phyloP scores from a whole-genome alignment of 75 land plant species.

The Larix kaempferi region DNA sequence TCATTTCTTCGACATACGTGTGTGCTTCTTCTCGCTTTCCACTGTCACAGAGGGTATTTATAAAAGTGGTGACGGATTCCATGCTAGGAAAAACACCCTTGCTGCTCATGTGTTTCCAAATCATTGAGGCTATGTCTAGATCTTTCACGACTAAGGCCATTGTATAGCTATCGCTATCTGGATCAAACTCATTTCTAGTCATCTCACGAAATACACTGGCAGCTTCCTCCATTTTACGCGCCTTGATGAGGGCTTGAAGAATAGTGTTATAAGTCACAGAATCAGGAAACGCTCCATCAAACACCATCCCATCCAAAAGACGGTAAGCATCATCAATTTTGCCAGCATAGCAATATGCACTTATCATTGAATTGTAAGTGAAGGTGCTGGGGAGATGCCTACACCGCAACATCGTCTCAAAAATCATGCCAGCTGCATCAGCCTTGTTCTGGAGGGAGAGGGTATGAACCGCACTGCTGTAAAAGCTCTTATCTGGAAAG shows the following conservation, averaged over 20 bases:
- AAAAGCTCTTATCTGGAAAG: constrained; percentile 31
- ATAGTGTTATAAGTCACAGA: constrained; percentile 20
- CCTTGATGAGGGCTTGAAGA: constrained; percentile 16
- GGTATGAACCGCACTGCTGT: background rate
- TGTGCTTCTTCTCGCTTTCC: too few species aligned
- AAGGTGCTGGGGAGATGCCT: constrained; percentile 13
- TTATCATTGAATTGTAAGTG: constrained; percentile 47
- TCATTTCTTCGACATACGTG: too few species aligned
- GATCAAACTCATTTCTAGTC: constrained; percentile 19
- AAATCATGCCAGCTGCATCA: constrained; percentile 19
- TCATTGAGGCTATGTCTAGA: too few species aligned
- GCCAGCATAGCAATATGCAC: constrained; percentile 14
- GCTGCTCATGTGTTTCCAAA: too few species aligned
- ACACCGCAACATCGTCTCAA: constrained; percentile 24
- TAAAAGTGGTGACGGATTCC: too few species aligned
- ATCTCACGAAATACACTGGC: constrained; percentile 15
- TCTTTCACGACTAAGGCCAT: too few species aligned
- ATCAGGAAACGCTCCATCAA: constrained; percentile 22
- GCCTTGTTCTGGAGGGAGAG: background rate
- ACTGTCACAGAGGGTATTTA: too few species aligned
- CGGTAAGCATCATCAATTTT: constrained; percentile 8
- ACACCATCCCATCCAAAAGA: constrained; percentile 22
- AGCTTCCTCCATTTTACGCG: constrained; percentile 3
- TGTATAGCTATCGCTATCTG: background rate
- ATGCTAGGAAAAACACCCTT: too few species aligned